phyloP scores from a whole-genome alignment of 2,329 filamentous ascomycete genomes.

The Cephalotrichum gorgonifer region DNA sequence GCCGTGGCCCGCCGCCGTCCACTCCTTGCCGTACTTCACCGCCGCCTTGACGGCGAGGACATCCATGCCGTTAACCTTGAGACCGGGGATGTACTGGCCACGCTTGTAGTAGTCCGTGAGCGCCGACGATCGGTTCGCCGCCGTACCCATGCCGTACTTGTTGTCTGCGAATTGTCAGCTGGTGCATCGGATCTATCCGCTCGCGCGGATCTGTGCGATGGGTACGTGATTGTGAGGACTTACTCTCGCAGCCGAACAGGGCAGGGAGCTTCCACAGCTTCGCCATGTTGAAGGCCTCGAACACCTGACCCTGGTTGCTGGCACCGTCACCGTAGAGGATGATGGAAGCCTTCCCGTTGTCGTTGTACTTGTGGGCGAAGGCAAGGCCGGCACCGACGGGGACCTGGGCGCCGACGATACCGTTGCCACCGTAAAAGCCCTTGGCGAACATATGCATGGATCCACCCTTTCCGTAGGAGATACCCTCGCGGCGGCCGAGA shows the following conservation, averaged over 20 bases:
- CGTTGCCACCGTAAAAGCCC: slow-evolving; percentile 97
- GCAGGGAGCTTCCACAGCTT: slow-evolving; percentile 96
- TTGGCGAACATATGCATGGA: slow-evolving; percentile 99
- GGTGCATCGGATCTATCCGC: background rate
- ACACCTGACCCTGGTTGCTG: slow-evolving; percentile 98
- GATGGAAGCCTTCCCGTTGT: slow-evolving; percentile 75
- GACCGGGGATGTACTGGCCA: slow-evolving; percentile 97
- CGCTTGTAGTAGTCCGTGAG: slow-evolving; percentile 99
- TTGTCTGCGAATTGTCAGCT: slow-evolving; percentile 56
- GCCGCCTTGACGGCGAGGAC: slow-evolving; percentile 96
- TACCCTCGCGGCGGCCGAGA: slow-evolving; percentile 88
- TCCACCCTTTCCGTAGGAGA: slow-evolving; percentile 96
- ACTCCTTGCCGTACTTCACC: slow-evolving; percentile 87
- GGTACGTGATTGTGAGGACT: slow-evolving; percentile 36
- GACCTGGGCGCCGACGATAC: slow-evolving; percentile 97
- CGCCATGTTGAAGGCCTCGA: slow-evolving; percentile 99
- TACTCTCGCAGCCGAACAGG: slow-evolving; percentile 97
- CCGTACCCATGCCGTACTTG: slow-evolving; percentile 99
- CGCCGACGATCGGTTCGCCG: slow-evolving; percentile 85
- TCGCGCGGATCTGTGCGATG: background rate
- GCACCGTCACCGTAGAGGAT: slow-evolving; percentile 96
- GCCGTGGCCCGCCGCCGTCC: slow-evolving; percentile 71
- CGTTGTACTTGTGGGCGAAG: slow-evolving; percentile 92
- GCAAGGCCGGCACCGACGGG: slow-evolving; percentile 93
- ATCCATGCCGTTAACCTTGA: slow-evolving; percentile 99